phyloP scores from a whole-genome alignment of 1,139 yeast genomes.

The Pichia sp. region DNA sequence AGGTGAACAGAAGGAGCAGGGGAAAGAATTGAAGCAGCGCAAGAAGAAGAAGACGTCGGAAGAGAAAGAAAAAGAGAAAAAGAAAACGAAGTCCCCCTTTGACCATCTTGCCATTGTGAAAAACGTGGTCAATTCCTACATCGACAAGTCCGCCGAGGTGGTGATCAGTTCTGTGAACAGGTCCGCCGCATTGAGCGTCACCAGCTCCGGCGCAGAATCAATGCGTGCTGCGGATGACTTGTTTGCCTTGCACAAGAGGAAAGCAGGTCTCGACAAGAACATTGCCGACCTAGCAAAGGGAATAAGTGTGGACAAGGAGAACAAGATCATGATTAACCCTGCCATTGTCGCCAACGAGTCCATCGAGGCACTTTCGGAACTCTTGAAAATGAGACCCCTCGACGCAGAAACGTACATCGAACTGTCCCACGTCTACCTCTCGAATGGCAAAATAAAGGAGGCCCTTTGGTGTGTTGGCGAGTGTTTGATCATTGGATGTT shows the following conservation, averaged over 20 bases:
- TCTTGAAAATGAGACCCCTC: slow-evolving; percentile 56
- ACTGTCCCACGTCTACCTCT: slow-evolving; percentile 57
- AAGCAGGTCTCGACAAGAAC: slow-evolving; percentile 12
- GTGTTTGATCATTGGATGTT: slow-evolving; percentile 49
- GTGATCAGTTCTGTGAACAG: slow-evolving; percentile 14
- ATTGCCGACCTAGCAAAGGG: slow-evolving; percentile 6
- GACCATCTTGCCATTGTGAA: slow-evolving; percentile 8
- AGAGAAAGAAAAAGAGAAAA: background rate
- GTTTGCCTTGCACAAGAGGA: slow-evolving; percentile 9
- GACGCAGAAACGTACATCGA: slow-evolving; percentile 80
- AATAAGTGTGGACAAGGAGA: background rate
- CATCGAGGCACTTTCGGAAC: slow-evolving; percentile 45
- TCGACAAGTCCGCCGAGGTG: slow-evolving; percentile 13
- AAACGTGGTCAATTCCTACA: slow-evolving; percentile 10
- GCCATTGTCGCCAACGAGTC: slow-evolving; percentile 10
- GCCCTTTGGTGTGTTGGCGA: slow-evolving; percentile 69
- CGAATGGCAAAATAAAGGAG: slow-evolving; percentile 60
- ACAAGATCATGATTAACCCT: slow-evolving; percentile 7
- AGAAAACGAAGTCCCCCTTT: background rate
- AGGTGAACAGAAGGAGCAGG: background rate
- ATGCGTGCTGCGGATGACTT: slow-evolving; percentile 10
- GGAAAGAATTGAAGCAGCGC: background rate
- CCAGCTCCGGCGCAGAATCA: slow-evolving; percentile 11
- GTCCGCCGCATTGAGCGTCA: slow-evolving; percentile 8
- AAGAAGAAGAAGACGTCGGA: background rate